phyloP scores from a whole-genome alignment of 768 basidiomycete genomes.

The Lentinula detonsa region DNA sequence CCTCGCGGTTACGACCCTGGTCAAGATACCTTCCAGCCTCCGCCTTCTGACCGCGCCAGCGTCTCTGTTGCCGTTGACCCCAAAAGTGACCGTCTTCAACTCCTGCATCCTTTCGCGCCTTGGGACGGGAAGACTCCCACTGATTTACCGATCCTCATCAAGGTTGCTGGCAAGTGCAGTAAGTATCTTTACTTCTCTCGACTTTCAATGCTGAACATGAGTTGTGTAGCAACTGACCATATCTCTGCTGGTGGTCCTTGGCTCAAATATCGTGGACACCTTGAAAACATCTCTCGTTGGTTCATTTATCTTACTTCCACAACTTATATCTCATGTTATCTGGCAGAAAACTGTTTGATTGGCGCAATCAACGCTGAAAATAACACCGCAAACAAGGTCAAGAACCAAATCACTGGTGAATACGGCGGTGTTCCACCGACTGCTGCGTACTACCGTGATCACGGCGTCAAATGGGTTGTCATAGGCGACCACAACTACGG shows the following conservation, averaged over 20 bases:
- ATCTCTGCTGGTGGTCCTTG: conserved; percentile 98
- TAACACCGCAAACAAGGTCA: conserved; percentile 92
- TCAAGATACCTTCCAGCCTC: conserved; percentile 94
- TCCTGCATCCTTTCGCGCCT: conserved; percentile 74
- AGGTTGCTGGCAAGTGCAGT: conserved; percentile 99
- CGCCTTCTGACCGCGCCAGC: conserved; percentile 76
- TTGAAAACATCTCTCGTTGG: conserved; percentile 94
- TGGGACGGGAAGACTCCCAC: conserved; percentile 93
- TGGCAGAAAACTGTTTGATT: conserved; percentile 88
- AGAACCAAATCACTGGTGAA: conserved; percentile 85
- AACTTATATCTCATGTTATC: conserved; percentile 8
- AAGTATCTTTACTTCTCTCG: conserved; percentile 23
- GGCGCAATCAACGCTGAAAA: conserved; percentile 97
- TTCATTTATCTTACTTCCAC: conserved; percentile 8
- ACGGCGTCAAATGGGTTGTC: conserved; percentile 94
- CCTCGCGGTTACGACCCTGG: conserved; percentile 95
- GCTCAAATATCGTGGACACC: conserved; percentile 99
- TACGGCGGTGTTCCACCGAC: conserved; percentile 82
- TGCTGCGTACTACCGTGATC: conserved; percentile 83
- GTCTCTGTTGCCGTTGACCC: conserved; percentile 85
- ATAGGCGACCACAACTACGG: conserved; percentile 96
- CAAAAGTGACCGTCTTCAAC: conserved; percentile 73
- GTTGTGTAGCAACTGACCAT: conserved; percentile 71
- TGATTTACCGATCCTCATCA: conserved; percentile 92
- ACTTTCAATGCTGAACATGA: background rate